Base-by-base conservation (phyloP, 2,329 filamentous ascomycete genomes). In the Spiromastix sp. region DNA sequence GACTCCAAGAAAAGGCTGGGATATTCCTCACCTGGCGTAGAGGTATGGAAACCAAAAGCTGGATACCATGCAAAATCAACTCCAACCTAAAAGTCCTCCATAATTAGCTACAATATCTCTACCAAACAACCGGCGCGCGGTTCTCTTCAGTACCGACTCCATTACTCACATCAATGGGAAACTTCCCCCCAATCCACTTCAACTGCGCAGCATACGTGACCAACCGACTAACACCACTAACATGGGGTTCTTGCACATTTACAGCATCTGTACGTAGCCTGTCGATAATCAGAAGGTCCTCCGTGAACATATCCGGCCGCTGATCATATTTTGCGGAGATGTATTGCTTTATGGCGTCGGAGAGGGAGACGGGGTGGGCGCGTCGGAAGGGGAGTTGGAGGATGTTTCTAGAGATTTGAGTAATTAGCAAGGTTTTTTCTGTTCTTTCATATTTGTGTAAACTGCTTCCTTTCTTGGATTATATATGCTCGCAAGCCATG, bases 241-340 rank as follows among this genome's bases (percentile, higher is more conserved):
- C 67, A 54, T 98, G 91, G 2, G 91, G 78, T 55, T 98, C 91
- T 40, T 81, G 76, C 2, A 91, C 81, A 57, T 86, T 85, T 37
- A 94, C 71, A n/a, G 91, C 91, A 56, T 93, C 84, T 42, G 74
- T 74, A 4, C 91, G 79, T 39, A 96, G 66, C 32, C 75, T 69
- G 55, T 96, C 86, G 51, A 98, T 86, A 45, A 81, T 74, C 53
- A 87, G 78, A 39, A 94, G 76, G 64, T 98, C 91, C 44, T 84
- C 74, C 43, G 77, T 76, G 61, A 98, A 98, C 81, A 94, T 93
- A 60, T 95, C 86, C 21, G 91, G 89, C 56, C 94, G 89, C 58
- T 98, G 91, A 61, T 96, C 89, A 79, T 96, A 96, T 71, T 96
- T 95, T 60, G 77, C 81, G 42, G 86, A 93, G 53, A 98, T 96